Evolutionary conservation across 257 asterid species (phyloP), one percentile per base, ranked within the genome.

Genomic region (Nicotiana knightiana): DNA sequence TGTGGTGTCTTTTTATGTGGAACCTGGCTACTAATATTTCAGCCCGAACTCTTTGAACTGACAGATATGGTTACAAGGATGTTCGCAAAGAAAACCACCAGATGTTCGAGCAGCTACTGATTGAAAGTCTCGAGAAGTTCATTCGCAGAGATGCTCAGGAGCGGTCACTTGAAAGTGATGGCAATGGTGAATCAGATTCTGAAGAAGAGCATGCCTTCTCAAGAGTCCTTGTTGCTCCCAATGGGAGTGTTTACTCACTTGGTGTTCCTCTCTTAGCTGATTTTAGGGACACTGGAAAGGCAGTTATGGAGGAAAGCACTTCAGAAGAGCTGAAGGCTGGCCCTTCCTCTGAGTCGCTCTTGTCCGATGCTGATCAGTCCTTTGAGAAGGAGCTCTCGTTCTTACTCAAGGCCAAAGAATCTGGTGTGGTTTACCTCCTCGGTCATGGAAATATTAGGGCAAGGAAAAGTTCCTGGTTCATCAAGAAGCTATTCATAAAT

Each of bases 31-130:
- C 77, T 80, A 64, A 64, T 67, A 62, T 24, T 30, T 80, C 5
- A 11, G 39, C 51, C 48, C 66, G 2, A 46, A 48, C 17, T 59
- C 57, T 61, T 46, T 59, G 59, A 57, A 48, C 58, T 68, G 77
- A 89, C 91, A 96, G 99, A 85, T 96, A 96, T 30, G 99, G 99
- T 33, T 96, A 96, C 97, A 96, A 94, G 91, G 99, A 96, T 81
- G 93, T 86, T 64, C 97, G 93, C 81, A 94, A 94, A 88, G 98
- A 94, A 90, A 92, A 89, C 88, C 97, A 92, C 90, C 97, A 92
- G 89, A 89, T 86, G 32, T 94, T 96, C 67, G 99, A 96, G 92
- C 97, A 96, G 89, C 88, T 94, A 87, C 91, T 94, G 87, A 93
- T 96, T 30, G 99, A 96, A 86, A 90, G 93, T 84, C 97, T 96